Base-by-base conservation (phyloP, 805 yeast genomes). In the Ogataea angusta region DNA sequence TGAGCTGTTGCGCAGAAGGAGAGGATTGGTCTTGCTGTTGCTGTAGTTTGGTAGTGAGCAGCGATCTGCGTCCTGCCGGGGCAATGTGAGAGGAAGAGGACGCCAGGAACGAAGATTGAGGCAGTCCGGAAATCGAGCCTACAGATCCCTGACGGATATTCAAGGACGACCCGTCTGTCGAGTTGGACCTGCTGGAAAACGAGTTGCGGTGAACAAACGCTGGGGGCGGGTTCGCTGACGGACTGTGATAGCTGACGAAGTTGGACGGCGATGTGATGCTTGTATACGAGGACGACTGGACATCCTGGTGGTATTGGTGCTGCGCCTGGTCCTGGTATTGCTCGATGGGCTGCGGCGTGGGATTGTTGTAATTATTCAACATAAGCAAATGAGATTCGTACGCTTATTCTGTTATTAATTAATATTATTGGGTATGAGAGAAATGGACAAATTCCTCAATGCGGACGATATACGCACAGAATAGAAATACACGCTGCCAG, bases 171-270 rank as follows among this genome's bases (percentile, higher is more conserved):
- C 52, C 52, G 19, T 55, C 61, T 14, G 54, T 39, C 5, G 61
- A 58, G 15, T 52, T 54, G 3, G 61, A 51, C 27, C 61, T 43
- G 12, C 61, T 49, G 36, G 53, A 48, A 21, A 52, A 49, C 21
- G 62, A 57, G 36, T 51, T 53, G 35, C 51, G 41, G 28, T 54
- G 60, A 32, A 46, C 34, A 13, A 54, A 47, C 8, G 58, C 36
- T 3, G 52, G 53, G 13, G 62, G 62, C 17, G 65, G 63, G 34
- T 57, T 49, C 15, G 62, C 60, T 18, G 62, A 50, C 30, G 68
- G 56, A 56, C 63, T 45, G 63, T 67, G 41, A 23, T 56, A 57
- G 29, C 54, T 45, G 27, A 50, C 54, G 30, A 54, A 58, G 40
- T 57, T 57, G 6, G 64, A 52, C 12, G 64, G 62, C 7, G 62